Percentiles rank a stretch among this genome's conserved stretches.
Evolutionary conservation across 805 yeast genomes (phyloP).

Genomic region (Metschnikowia sp.): DNA sequence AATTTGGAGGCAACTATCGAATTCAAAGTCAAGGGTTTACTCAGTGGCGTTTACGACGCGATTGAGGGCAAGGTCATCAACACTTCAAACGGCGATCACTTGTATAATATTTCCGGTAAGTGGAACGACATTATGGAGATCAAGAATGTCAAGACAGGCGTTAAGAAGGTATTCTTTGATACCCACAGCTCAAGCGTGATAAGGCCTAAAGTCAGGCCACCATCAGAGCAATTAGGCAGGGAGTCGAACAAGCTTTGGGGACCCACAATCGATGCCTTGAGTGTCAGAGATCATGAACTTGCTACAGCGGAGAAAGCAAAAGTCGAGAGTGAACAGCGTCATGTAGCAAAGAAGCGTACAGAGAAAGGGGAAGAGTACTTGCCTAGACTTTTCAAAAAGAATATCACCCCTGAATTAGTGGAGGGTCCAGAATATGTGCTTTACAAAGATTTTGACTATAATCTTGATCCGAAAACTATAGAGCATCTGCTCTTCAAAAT

Average conservation of each 20-base stretch:
- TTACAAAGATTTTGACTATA: conserved; percentile 55
- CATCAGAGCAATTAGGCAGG: conserved; percentile 71
- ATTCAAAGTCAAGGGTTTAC: conserved; percentile 92
- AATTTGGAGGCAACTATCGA: conserved; percentile 77
- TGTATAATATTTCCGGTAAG: conserved; percentile 77
- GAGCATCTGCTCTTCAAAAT: conserved; percentile 55
- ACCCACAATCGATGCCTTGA: conserved; percentile 77
- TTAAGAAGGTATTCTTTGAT: conserved; percentile 40
- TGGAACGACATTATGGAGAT: conserved; percentile 88
- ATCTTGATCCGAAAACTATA: conserved; percentile 49
- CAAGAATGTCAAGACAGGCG: conserved; percentile 45
- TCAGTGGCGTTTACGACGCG: conserved; percentile 87
- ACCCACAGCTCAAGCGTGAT: conserved; percentile 51
- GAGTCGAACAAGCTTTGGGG: conserved; percentile 87
- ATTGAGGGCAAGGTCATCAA: conserved; percentile 62
- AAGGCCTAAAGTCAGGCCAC: conserved; percentile 71
- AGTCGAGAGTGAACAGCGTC: conserved; percentile 86
- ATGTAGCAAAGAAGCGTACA: conserved; percentile 62
- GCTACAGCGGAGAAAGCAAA: conserved; percentile 88
- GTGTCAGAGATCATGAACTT: conserved; percentile 66
- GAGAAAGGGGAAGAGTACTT: conserved; percentile 79
- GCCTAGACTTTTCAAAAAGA: conserved; percentile 63
- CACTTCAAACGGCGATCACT: conserved; percentile 42
- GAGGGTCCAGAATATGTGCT: conserved; percentile 61
- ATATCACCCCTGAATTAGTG: background rate